Evolutionary conservation across 768 basidiomycete genomes (phyloP).

Genomic region (Collybia nuda): DNA sequence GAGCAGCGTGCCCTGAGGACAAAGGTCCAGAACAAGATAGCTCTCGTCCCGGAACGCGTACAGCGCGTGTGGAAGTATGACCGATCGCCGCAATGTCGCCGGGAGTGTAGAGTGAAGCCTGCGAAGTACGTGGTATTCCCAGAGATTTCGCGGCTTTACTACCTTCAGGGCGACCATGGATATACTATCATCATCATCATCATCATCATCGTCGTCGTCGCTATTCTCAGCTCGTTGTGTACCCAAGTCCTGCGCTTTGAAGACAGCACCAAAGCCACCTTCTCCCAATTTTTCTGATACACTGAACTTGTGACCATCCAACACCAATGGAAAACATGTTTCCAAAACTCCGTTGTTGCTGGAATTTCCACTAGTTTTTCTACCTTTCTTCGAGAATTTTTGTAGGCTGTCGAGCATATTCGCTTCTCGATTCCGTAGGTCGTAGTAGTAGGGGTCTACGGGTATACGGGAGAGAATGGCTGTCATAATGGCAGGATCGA

Average conservation of each 20-base stretch:
- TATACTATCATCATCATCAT: slow-evolving; percentile 51
- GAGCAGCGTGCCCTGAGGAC: slow-evolving; percentile 89
- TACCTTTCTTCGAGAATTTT: slow-evolving; percentile 58
- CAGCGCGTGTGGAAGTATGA: slow-evolving; percentile 76
- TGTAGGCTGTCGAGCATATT: slow-evolving; percentile 69
- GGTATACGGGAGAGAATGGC: slow-evolving; percentile 64
- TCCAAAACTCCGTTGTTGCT: slow-evolving; percentile 31
- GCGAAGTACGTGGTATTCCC: slow-evolving; percentile 90
- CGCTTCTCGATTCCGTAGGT: slow-evolving; percentile 53
- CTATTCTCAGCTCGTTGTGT: slow-evolving; percentile 47
- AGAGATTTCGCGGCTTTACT: slow-evolving; percentile 83
- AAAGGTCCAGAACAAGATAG: slow-evolving; percentile 84
- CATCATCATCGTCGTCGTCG: slow-evolving; percentile 56
- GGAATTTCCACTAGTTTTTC: slow-evolving; percentile 41
- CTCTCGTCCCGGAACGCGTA: slow-evolving; percentile 90
- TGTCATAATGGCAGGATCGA: slow-evolving; percentile 63
- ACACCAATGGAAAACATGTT: slow-evolving; percentile 48
- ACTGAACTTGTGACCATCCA: slow-evolving; percentile 66
- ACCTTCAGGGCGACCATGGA: slow-evolving; percentile 86
- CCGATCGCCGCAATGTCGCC: slow-evolving; percentile 54
- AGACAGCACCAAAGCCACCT: slow-evolving; percentile 96
- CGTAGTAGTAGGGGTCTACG: slow-evolving; percentile 59
- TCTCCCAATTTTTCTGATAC: slow-evolving; percentile 91
- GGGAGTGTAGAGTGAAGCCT: slow-evolving; percentile 73
- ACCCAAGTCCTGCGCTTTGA: slow-evolving; percentile 68